Evolutionary conservation across 495 filamentous ascomycete genomes (phyloP).

Genomic region (Sabuloglossum arenarium): DNA sequence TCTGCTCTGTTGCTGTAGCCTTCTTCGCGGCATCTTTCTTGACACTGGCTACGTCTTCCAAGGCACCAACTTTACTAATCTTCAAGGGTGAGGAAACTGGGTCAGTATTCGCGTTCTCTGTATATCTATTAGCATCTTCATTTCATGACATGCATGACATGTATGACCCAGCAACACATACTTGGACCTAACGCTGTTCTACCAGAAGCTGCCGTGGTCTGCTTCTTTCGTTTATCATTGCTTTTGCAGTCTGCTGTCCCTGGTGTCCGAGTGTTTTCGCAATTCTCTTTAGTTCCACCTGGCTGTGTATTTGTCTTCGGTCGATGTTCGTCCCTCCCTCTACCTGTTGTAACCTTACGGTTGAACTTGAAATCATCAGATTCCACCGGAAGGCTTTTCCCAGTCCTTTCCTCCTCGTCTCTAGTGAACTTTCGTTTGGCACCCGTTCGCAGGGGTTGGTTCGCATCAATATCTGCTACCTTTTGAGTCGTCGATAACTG

Average conservation of each 20-base stretch:
- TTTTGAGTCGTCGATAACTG: background rate
- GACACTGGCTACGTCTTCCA: conserved; percentile 7
- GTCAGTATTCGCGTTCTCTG: conserved; percentile 34
- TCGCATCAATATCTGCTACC: background rate
- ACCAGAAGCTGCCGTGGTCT: background rate
- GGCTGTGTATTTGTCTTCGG: background rate
- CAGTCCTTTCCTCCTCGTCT: conserved; percentile 22
- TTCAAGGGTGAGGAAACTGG: conserved; percentile 21
- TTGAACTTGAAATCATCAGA: background rate
- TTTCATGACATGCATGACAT: no score
- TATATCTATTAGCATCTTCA: conserved; percentile 11
- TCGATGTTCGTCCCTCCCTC: background rate
- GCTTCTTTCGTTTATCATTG: background rate
- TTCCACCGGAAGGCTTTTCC: conserved; percentile 16
- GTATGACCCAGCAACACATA: conserved; percentile 17
- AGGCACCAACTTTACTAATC: conserved; percentile 3
- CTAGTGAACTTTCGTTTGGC: conserved; percentile 41
- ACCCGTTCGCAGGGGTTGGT: conserved; percentile 22
- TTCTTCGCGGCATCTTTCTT: conserved; percentile 9
- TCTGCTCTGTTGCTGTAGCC: conserved; percentile 1
- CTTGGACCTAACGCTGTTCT: conserved; percentile 38
- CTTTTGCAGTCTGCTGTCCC: background rate
- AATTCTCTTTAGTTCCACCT: no score
- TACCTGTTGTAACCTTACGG: background rate
- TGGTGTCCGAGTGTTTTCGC: no score